Conservation (phyloP, 345 rosid genomes). For the Abelmoschus esculentus region DNA sequence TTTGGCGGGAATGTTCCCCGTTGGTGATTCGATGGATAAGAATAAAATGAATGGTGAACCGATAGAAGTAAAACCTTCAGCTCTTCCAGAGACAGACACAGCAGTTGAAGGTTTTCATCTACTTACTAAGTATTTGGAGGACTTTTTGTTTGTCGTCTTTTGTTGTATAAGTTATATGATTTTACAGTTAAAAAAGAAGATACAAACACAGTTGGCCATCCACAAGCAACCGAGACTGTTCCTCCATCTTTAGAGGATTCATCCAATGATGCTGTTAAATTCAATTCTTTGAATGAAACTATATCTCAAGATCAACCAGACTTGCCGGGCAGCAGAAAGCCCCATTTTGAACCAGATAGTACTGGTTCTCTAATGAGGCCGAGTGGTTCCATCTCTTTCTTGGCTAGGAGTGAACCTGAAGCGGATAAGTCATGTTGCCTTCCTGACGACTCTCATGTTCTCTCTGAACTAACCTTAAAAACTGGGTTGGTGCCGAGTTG, state of each 20-base stretch:
- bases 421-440: conserved; percentile 20
- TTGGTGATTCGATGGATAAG: conserved; percentile 18
- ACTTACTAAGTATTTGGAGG: neutral
- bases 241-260: conserved; percentile 16
- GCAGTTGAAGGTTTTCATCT: conserved; percentile 20
- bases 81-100: conserved; percentile 21
- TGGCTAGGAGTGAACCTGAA: conserved; percentile 20
- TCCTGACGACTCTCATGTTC: conserved; percentile 14
- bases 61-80: conserved; percentile 16
- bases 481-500: conserved; percentile 17
- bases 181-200: conserved; percentile 28
- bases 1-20: conserved; percentile 69
- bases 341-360: conserved; percentile 5
- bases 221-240: conserved; percentile 19
- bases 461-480: conserved; percentile 17
- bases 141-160: neutral
- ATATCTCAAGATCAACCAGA: conserved; percentile 14
- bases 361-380: conserved; percentile 16
- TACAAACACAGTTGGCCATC: conserved; percentile 12
- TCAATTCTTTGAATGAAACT: conserved; percentile 17
- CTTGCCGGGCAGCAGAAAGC: neutral
- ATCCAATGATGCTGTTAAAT: conserved; percentile 16
- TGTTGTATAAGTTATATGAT: conserved; percentile 5
- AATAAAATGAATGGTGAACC: conserved; percentile 21
- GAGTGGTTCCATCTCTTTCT: conserved; percentile 12